A percentile compares a stretch with the other conserved stretches of the same genome.
Conservation (phyloP, 306 rosid genomes). For the Acacia melanoxylon region DNA sequence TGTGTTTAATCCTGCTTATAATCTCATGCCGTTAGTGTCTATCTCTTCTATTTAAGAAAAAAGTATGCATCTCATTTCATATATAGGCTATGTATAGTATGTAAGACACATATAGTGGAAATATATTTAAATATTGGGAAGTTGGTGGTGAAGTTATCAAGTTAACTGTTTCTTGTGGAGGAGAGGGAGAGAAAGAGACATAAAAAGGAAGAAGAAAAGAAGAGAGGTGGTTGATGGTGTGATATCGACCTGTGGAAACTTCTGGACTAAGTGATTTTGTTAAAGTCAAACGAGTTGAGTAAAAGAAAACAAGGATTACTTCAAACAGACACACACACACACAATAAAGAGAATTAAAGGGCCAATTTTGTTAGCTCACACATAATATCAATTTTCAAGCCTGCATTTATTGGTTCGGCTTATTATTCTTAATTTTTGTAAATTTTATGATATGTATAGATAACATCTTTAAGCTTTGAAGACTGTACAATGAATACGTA, state of each 20-base stretch:
- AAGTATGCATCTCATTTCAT: too few relatives aligned
- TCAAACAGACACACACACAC: not conserved
- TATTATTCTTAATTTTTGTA: too few relatives aligned
- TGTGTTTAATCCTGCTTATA: too few relatives aligned
- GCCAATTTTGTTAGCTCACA: constrained; percentile 36
- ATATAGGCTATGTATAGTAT: too few relatives aligned
- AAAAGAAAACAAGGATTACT: not conserved
- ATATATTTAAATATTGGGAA: not conserved
- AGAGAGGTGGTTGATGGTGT: constrained; percentile 36
- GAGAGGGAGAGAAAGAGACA: not conserved
- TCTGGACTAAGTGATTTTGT: constrained; percentile 11
- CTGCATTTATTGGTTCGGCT: not conserved
- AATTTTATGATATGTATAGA: too few relatives aligned
- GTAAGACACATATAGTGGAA: too few relatives aligned
- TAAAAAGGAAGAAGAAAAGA: not conserved
- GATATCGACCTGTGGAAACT: constrained; percentile 43
- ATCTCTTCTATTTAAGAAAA: too few relatives aligned
- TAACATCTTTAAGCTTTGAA: too few relatives aligned
- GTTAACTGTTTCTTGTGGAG: constrained; percentile 34
- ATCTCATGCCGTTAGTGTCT: too few relatives aligned
- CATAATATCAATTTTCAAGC: not conserved
- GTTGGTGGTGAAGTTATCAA: not conserved
- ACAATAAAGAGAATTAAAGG: not conserved
- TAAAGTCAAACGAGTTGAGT: not conserved
- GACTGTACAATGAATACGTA: too few relatives aligned